Percentiles rank a stretch among this genome's conserved stretches.
These are phyloP conservation scores for Sclerotinia sclerotiorum DNA, from an alignment of 2,329 filamentous ascomycete species.

Conservation along the genomic window DNA sequence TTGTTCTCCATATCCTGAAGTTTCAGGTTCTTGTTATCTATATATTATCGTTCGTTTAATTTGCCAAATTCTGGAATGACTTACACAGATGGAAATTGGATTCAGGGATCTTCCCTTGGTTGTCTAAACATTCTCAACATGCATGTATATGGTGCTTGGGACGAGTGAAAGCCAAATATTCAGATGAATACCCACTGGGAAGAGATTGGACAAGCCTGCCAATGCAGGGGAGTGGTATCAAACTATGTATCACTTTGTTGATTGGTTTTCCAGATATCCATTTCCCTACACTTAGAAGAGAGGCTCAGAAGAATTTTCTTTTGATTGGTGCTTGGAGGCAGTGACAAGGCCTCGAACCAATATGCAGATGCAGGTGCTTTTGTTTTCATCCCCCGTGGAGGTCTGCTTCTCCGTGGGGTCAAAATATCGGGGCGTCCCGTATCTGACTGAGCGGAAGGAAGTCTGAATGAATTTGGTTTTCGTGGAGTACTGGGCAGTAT, in stretches of 20 bases:
- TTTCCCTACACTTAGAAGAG: not conserved
- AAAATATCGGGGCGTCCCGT: slow-evolving; percentile 4
- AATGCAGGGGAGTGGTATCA: not conserved
- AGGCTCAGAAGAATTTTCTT: not conserved
- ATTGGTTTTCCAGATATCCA: not conserved
- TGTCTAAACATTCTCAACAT: not conserved
- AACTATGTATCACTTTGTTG: not conserved
- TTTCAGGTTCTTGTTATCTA: slow-evolving; percentile 8
- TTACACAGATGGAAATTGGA: not conserved
- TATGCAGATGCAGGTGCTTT: not conserved
- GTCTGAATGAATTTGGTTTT: not conserved
- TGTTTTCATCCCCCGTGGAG: not conserved
- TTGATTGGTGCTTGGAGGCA: not conserved
- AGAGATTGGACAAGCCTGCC: not conserved
- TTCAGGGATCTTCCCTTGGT: not conserved
- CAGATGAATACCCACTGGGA: not conserved
- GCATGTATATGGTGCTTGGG: not conserved
- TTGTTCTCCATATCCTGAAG: slow-evolving; percentile 7
- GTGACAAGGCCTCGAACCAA: not conserved
- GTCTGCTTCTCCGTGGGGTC: not conserved
- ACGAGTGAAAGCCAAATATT: not conserved
- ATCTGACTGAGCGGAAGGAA: slow-evolving; percentile 2
- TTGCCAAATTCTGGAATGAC: not conserved
- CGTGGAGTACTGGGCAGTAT: not conserved
- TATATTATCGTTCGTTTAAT: not conserved